Base-by-base conservation (phyloP, 352 stramenopile genomes). In the Phytophthora pistaciae region DNA sequence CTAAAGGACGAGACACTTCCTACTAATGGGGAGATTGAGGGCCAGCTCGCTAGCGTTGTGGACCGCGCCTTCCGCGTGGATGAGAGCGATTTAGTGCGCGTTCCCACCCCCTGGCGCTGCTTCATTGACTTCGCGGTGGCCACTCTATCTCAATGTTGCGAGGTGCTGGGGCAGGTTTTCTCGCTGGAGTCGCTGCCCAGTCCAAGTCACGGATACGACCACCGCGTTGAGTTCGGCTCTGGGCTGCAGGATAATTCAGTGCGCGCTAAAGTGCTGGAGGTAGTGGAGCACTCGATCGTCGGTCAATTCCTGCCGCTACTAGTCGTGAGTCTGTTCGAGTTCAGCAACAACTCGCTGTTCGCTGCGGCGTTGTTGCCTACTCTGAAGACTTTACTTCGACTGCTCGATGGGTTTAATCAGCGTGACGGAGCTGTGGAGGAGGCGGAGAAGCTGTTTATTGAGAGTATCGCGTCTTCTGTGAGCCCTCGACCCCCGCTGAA, bases 331-430 rank as follows among this genome's bases (percentile, higher is more conserved):
- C 42, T 95, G 46, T 77, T 92, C 23, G 72, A 88, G 29, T 94
- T 94, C 44, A 84, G 64, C 42, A 83, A 89, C 57, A 75, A 82
- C 10, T 55, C 80, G 1, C 60, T 88, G 3, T 91, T 95, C 63
- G 81, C 82, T 25, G 70, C 59, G 1, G 42, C 72, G 6, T 64
- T 95, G 23, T 58, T 95, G 14, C 77, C 85, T 14, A 73, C 61
- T 3, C 49, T 85, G 5, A 87, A 80, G 36, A 75, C 70, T 0
- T 52, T 94, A 5, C 58, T 95, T 8, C 70, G 69, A 9, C 65
- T 86, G 3, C 21, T 95, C 0, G 86, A 95, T 36, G 60, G 53
- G 1, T 76, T 91, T 9, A 88, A 90, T n/a, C 68, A 61, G 18
- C 62, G 52, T 16, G 66, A 72, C 36, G 36, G 25, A 20, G 38